Conservation (phyloP, 495 filamentous ascomycete genomes). For the Trichoderma orchidacearum region DNA sequence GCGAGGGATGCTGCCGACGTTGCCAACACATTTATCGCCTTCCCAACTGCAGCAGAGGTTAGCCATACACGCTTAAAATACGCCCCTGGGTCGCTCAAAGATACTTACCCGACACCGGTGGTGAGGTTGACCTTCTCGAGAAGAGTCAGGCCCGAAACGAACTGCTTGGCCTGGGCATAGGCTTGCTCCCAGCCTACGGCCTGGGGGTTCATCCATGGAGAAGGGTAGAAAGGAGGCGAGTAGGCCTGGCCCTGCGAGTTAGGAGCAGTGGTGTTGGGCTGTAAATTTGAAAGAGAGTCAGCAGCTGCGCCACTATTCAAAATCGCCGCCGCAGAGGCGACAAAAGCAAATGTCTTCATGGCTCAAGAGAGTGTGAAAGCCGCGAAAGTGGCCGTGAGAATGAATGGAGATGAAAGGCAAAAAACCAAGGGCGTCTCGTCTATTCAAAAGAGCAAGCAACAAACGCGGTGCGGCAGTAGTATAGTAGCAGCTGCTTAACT, state of each 20-base stretch:
- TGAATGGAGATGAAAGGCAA: background rate
- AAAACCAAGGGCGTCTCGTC: background rate
- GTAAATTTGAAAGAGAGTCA: conserved; percentile 6
- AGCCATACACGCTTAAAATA: background rate
- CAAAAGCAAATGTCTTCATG: background rate
- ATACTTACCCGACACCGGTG: conserved; percentile 63
- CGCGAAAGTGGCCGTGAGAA: background rate
- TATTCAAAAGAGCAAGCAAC: background rate
- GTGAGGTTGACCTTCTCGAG: conserved; percentile 89
- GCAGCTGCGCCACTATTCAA: conserved; percentile 6
- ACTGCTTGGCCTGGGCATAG: conserved; percentile 59
- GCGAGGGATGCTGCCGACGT: conserved; percentile 55
- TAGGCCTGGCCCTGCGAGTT: conserved; percentile 10
- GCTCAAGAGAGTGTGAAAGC: background rate
- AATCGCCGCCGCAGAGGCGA: background rate
- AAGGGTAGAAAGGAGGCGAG: conserved; percentile 60
- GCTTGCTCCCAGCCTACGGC: conserved; percentile 66
- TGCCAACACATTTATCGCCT: conserved; percentile 66
- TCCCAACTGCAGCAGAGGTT: conserved; percentile 44
- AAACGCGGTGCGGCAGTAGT: no score
- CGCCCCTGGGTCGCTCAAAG: background rate
- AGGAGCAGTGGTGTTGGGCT: conserved; percentile 12
- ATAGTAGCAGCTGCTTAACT: no score
- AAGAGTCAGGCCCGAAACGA: conserved; percentile 73
- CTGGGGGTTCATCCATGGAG: conserved; percentile 63